Evolutionary conservation across 768 basidiomycete genomes (phyloP).

Genomic region (Tremella yokohamensis): DNA sequence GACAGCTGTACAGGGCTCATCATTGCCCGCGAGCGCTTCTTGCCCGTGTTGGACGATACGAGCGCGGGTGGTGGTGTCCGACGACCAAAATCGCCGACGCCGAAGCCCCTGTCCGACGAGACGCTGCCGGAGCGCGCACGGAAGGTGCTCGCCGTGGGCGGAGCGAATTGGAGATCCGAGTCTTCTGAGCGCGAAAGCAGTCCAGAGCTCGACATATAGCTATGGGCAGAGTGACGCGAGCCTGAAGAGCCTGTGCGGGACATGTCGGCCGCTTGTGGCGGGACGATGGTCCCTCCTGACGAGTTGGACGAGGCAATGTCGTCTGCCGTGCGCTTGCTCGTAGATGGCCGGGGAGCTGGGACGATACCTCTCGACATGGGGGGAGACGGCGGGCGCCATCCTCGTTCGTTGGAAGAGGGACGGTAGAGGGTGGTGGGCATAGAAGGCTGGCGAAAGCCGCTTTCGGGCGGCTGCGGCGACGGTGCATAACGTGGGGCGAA

Average conservation of each 20-base stretch:
- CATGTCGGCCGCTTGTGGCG: constrained; percentile 1
- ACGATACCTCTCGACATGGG: neutral
- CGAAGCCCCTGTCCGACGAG: neutral
- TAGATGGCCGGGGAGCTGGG: neutral
- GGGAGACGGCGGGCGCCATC: constrained; percentile 9
- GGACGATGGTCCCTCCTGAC: neutral
- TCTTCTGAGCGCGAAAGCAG: constrained; percentile 1
- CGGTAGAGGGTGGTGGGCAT: too few species aligned
- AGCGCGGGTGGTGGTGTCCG: neutral
- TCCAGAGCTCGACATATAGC: constrained; percentile 1
- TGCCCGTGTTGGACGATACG: neutral
- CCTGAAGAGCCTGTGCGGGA: neutral
- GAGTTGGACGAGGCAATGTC: constrained; percentile 3
- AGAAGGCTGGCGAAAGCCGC: too few species aligned
- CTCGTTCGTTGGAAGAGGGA: too few species aligned
- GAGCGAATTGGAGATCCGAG: neutral
- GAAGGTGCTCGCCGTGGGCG: neutral
- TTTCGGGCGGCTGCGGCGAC: too few species aligned
- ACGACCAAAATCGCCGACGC: neutral
- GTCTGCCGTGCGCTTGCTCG: neutral
- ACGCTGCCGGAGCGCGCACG: neutral
- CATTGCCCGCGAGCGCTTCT: constrained; percentile 11
- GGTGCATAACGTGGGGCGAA: too few species aligned
- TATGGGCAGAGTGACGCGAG: neutral
- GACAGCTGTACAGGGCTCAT: constrained; percentile 11